phyloP scores from a whole-genome alignment of 179 eudicot genomes.

The Amaranthus tricolor region DNA sequence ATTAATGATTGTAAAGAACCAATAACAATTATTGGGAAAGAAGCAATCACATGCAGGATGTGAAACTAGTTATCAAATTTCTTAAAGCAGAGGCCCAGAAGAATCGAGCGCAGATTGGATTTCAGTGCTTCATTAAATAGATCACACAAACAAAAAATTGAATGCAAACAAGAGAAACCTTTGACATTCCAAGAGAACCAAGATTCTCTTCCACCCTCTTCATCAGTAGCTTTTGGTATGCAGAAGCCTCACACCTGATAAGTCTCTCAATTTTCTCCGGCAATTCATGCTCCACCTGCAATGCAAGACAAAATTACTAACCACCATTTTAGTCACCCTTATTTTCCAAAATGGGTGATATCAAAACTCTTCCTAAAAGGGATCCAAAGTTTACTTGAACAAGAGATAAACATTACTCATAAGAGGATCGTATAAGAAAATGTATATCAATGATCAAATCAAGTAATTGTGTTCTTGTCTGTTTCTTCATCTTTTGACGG shows the following conservation, averaged over 20 bases:
- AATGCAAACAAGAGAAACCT: constrained; percentile 47
- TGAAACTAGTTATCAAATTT: not conserved
- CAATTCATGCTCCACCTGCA: constrained; percentile 85
- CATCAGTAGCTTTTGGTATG: constrained; percentile 96
- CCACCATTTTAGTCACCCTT: not conserved
- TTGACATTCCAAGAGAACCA: constrained; percentile 83
- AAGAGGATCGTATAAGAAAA: too few relatives aligned
- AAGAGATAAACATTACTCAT: too few relatives aligned
- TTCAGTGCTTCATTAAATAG: not conserved
- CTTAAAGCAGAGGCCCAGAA: not conserved
- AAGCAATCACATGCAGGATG: not conserved
- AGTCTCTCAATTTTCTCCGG: constrained; percentile 99
- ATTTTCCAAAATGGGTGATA: too few relatives aligned
- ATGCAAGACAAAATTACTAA: not conserved
- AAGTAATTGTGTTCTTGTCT: too few relatives aligned
- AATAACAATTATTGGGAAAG: not conserved
- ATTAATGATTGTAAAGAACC: constrained; percentile 19
- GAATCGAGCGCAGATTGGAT: not conserved
- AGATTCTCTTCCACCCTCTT: constrained; percentile 99
- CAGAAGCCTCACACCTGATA: constrained; percentile 96
- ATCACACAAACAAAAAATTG: constrained; percentile 1
- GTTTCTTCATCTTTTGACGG: too few relatives aligned
- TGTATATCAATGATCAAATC: too few relatives aligned
- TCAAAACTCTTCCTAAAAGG: too few relatives aligned
- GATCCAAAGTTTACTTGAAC: too few relatives aligned